Evolutionary conservation across 768 basidiomycete species (phyloP).

Genomic region (Solioccasus polychromus): DNA sequence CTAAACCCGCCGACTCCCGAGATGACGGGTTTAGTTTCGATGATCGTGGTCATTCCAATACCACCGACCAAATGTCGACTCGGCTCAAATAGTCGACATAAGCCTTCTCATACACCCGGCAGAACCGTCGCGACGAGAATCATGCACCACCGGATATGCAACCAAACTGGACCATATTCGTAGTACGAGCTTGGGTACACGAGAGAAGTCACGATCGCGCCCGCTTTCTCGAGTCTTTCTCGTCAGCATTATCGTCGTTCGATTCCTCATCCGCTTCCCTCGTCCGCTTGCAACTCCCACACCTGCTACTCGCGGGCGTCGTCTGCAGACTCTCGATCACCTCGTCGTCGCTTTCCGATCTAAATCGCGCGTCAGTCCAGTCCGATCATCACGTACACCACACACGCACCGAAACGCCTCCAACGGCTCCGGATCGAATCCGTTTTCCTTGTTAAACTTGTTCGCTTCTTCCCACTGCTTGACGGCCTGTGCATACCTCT

Average conservation of each 20-base stretch:
- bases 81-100: too few relatives aligned
- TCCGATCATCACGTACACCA: not conserved
- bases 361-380: constrained; percentile 4
- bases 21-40: too few relatives aligned
- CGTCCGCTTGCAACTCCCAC: constrained; percentile 14
- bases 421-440: constrained; percentile 17
- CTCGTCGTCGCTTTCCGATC: constrained; percentile 26
- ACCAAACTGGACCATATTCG: too few relatives aligned
- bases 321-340: constrained; percentile 23
- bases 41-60: too few relatives aligned
- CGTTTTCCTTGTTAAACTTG: constrained; percentile 5
- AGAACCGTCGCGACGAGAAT: too few relatives aligned
- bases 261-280: constrained; percentile 13
- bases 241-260: not conserved
- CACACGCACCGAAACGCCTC: constrained; percentile 22
- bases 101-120: too few relatives aligned
- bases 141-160: too few relatives aligned
- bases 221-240: too few relatives aligned
- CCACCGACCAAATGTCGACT: too few relatives aligned
- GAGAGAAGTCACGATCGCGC: too few relatives aligned
- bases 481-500: constrained; percentile 18
- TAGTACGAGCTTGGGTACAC: too few relatives aligned
- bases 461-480: constrained; percentile 21
- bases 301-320: constrained; percentile 19
- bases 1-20: too few relatives aligned